Conservation (phyloP, 805 yeast species). For the Candida ascalaphidarum region DNA sequence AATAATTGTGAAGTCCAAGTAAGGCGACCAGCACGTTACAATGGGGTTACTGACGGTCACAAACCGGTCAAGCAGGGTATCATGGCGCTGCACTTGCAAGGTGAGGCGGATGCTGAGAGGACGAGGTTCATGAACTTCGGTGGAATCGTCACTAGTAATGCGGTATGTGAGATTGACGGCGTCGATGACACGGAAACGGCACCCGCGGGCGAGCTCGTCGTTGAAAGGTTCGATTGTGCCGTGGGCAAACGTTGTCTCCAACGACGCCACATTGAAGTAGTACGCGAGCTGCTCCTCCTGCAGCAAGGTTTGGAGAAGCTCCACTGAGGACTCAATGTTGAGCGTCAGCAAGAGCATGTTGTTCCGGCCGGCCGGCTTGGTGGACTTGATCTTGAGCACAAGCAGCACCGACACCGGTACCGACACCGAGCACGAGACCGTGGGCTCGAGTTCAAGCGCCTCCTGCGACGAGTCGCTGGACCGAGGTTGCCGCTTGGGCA, state of each 20-base stretch:
- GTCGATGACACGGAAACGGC: constrained; percentile 17
- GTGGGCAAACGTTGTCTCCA: constrained; percentile 16
- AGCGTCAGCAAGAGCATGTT: constrained; percentile 38
- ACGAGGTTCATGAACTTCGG: constrained; percentile 19
- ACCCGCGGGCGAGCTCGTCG: constrained; percentile 6
- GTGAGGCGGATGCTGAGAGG: constrained; percentile 17
- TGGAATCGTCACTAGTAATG: constrained; percentile 20
- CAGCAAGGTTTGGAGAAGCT: constrained; percentile 8
- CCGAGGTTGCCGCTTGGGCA: too few relatives aligned
- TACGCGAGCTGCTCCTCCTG: constrained; percentile 4
- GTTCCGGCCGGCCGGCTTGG: constrained; percentile 40
- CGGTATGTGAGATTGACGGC: constrained; percentile 27
- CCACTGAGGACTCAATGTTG: constrained; percentile 39
- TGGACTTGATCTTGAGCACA: constrained; percentile 37
- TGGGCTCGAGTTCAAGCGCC: too few relatives aligned
- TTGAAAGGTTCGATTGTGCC: constrained; percentile 17
- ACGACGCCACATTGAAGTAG: constrained; percentile 12
- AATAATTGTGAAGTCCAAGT: constrained; percentile 24
- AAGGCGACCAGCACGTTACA: constrained; percentile 31
- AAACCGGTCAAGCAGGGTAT: constrained; percentile 1
- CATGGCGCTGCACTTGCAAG: constrained; percentile 14
- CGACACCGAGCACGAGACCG: constrained; percentile 1
- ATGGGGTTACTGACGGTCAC: constrained; percentile 18
- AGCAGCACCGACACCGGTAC: constrained; percentile 30
- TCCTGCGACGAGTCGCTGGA: too few relatives aligned